These are phyloP conservation scores for Lentinula raphanica DNA, from an alignment of 768 basidiomycete species.

Conservation along the genomic window DNA sequence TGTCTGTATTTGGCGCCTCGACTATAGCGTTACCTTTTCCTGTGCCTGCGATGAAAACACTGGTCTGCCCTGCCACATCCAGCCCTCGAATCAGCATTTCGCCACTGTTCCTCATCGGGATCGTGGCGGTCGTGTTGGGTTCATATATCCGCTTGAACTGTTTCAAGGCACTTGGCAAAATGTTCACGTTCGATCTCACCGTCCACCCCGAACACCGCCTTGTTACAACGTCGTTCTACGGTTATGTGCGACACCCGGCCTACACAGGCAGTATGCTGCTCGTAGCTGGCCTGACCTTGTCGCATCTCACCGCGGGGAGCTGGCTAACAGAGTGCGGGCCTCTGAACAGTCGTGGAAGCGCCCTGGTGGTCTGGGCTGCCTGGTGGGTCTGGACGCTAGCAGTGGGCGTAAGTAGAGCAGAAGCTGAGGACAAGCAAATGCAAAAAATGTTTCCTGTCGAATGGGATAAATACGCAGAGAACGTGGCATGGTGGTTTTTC, in stretches of 20 bases:
- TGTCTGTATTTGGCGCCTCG: constrained; percentile 15
- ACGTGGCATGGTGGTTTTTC: constrained; percentile 41
- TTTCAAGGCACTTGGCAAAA: constrained; percentile 45
- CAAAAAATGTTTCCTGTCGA: constrained; percentile 35
- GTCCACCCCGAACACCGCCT: constrained; percentile 47
- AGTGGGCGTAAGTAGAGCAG: constrained; percentile 37
- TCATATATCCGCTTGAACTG: constrained; percentile 47
- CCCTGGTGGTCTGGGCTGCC: constrained; percentile 20
- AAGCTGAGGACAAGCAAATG: constrained; percentile 45
- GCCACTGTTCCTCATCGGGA: constrained; percentile 40
- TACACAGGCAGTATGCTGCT: constrained; percentile 51
- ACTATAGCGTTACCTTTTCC: constrained; percentile 23
- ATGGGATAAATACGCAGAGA: constrained; percentile 40
- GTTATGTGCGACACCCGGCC: constrained; percentile 50
- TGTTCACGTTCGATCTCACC: constrained; percentile 59
- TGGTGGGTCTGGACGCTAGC: constrained; percentile 43
- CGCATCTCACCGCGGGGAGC: constrained; percentile 42
- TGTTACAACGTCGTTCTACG: constrained; percentile 44
- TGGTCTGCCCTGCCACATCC: constrained; percentile 25
- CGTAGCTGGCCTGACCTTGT: constrained; percentile 39
- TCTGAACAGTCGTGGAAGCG: constrained; percentile 17
- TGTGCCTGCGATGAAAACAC: constrained; percentile 13
- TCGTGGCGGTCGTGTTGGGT: constrained; percentile 37
- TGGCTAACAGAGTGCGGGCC: constrained; percentile 36
- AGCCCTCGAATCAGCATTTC: constrained; percentile 28